Evolutionary conservation across 139 green algal genomes (phyloP), one percentile per base, ranked within the genome.

Genomic region (Closterium sp.): DNA sequence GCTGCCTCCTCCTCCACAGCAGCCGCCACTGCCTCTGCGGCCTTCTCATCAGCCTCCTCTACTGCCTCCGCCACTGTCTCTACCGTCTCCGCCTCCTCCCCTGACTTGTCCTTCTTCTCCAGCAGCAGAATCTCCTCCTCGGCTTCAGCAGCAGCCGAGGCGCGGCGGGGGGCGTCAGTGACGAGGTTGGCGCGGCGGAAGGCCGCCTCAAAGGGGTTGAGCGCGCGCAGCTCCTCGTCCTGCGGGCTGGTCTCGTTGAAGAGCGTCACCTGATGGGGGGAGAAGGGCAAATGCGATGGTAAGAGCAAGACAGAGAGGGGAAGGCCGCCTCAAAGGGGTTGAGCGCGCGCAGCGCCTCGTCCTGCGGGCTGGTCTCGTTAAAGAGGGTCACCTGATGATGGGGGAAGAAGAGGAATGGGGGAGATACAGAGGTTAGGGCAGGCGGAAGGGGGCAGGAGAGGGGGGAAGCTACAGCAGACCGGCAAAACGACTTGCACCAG

Each of bases 171-270:
- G 21, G 38, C 88, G 31, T 85, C 34, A 1, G 87, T 88, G 24
- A 92, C 86, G 21, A 95, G 87, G 32, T 95, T 95, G n/a, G 87
- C 50, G 27, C 70, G 24, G 22, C 95, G 90, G 87, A 93, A 95
- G 17, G 94, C 93, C 28, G 42, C 31, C 45, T 89, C 92, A 86
- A 93, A 94, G 24, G 86, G 50, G 88, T 90, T 93, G 19, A 86
- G 32, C 27, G 88, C 95, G 45, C 27, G 28, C 0, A 30, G 7
- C 24, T 87, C 85, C 9, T 87, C 85, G 28, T 32, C 85, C 85
- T 87, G 28, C 9, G 85, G 28, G 85, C 28, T 87, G 7, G 85
- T 32, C 28, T 87, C 85, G 85, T 87, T 87, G 28, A 87, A 87
- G 27, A 30, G n/a, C 0, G 84, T 87, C 84, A 87, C 84, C 28